phyloP scores from a whole-genome alignment of 2,329 filamentous ascomycete genomes.

The Xylaria multiplex region DNA sequence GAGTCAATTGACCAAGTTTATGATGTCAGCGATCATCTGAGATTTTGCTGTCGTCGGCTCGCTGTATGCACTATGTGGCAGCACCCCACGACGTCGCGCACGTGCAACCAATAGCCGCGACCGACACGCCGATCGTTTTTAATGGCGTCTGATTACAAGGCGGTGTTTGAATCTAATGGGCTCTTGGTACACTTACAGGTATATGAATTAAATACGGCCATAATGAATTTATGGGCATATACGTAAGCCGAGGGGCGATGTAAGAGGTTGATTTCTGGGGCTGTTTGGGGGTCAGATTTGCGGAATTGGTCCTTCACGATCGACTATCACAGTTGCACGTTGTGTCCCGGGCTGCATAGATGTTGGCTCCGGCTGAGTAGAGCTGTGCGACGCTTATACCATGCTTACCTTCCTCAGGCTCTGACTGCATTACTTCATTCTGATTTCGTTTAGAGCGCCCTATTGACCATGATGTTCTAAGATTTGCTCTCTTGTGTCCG shows the following conservation, averaged over 20 bases:
- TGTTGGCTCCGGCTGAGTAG: conserved; percentile 28
- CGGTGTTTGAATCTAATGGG: conserved; percentile 1
- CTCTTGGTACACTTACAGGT: background rate
- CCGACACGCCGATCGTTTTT: background rate
- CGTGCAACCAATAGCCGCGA: conserved; percentile 8
- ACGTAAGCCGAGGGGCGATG: conserved; percentile 32
- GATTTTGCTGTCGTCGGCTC: conserved; percentile 1
- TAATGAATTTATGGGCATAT: conserved; percentile 10
- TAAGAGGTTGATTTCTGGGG: conserved; percentile 6
- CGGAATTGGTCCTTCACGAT: conserved; percentile 4
- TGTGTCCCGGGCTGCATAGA: background rate
- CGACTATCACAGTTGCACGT: conserved; percentile 18
- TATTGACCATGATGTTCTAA: conserved; percentile 9
- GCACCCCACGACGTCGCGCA: conserved; percentile 16
- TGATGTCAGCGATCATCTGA: conserved; percentile 34
- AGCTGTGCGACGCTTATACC: conserved; percentile 22
- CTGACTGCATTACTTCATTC: conserved; percentile 8
- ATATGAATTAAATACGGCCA: conserved; percentile 13
- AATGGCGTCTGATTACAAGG: conserved; percentile 13
- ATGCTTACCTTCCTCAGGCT: conserved; percentile 15
- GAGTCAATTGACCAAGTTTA: conserved; percentile 21
- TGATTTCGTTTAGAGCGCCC: conserved; percentile 6
- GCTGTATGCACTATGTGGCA: conserved; percentile 5
- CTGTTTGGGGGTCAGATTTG: conserved; percentile 7
- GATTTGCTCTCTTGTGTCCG: conserved; percentile 5